Evolutionary conservation across 176 grass and related monocot species (phyloP), one percentile per base, ranked within the genome.

Genomic region (Zoysia japonica): DNA sequence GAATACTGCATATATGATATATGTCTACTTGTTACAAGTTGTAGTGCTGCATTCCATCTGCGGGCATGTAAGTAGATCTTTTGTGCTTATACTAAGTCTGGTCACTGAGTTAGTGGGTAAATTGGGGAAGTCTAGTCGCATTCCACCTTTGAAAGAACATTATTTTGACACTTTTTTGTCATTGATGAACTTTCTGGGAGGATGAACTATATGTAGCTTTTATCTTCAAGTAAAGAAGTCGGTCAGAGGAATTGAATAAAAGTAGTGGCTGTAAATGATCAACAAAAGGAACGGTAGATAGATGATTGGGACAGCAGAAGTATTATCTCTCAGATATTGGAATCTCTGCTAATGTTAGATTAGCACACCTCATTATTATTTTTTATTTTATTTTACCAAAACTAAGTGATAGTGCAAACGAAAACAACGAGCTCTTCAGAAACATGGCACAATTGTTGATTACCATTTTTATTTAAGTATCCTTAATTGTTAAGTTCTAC

Each of bases 241-340:
- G 43, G 47, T n/a, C 35, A 67, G 28, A 28, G 14, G 72, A 68
- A 46, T 71, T 66, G 35, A 50, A 81, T 35, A 10, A 85, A 81
- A 61, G 75, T 56, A 77, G 9, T 80, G 70, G 72, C 42, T 81
- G 36, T 72, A 53, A 60, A 67, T 72, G 40, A 44, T 59, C 71
- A 80, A 52, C 61, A 39, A 83, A 76, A 61, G 38, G 54, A 59
- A 82, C 68, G 19, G 11, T 49, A 61, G n/a, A 49, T 83, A 68
- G 75, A 75, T 79, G 51, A 5, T 45, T 75, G 75, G 6, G 61
- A 54, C 19, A 63, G 42, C 12, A 28, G 28, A 80, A 64, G 53
- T 84, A 75, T 44, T 68, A 62, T 65, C 4, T 78, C 42, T 84
- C 19, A 48, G 61, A 54, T 88, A 72, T 70, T 64, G 62, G 48